phyloP scores from a whole-genome alignment of 805 yeast species.

The Zygosaccharomyces bailii region DNA sequence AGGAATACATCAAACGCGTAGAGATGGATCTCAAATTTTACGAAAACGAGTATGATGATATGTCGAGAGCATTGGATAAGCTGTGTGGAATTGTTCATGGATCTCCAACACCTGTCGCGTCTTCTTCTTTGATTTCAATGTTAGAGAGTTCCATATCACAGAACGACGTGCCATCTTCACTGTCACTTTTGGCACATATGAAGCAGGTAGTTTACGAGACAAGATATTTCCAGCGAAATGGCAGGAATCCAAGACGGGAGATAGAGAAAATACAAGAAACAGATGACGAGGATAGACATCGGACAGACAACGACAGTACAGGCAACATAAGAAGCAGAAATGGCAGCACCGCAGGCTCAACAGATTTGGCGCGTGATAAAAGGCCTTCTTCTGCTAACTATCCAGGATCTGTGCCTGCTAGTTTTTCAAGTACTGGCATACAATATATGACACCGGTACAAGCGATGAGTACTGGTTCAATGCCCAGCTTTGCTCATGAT shows the following conservation, averaged over 20 bases:
- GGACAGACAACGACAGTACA: conserved; percentile 10
- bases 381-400: conserved; percentile 7
- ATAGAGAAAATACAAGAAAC: conserved; percentile 14
- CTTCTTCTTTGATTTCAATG: conserved; percentile 18
- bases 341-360: conserved; percentile 8
- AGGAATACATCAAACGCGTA: conserved; percentile 78
- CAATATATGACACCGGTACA: neutral
- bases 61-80: conserved; percentile 38
- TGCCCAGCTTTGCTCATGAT: conserved; percentile 8
- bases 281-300: conserved; percentile 16
- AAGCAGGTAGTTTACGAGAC: conserved; percentile 25
- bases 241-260: conserved; percentile 26
- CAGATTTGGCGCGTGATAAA: conserved; percentile 6
- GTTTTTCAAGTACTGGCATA: conserved; percentile 4
- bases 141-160: conserved; percentile 26
- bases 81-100: conserved; percentile 22
- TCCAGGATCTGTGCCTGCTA: conserved; percentile 9
- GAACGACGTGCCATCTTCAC: conserved; percentile 23
- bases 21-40: conserved; percentile 73
- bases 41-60: conserved; percentile 63
- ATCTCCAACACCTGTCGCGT: conserved; percentile 9
- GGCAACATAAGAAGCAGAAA: conserved; percentile 12
- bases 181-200: conserved; percentile 24
- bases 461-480: conserved; percentile 12
- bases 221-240: conserved; percentile 26